Conservation (phyloP, 495 filamentous ascomycete genomes). For the Penicillium bialowiezense region DNA sequence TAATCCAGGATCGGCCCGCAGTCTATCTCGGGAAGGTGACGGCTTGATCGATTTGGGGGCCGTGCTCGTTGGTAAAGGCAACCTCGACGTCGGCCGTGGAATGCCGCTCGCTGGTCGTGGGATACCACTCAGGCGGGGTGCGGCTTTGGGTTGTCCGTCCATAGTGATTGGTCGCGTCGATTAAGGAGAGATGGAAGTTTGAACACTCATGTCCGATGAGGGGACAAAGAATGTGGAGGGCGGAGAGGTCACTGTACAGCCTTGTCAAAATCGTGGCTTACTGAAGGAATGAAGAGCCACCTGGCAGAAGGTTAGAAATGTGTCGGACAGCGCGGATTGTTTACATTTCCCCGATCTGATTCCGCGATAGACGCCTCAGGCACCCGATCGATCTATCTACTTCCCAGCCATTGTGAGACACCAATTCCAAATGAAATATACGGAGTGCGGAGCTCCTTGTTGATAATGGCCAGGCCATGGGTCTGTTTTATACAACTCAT, state of each 20-base stretch:
- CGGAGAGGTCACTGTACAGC: background rate
- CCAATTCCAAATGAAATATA: background rate
- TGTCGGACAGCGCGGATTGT: slow-evolving; percentile 14
- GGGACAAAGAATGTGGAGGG: slow-evolving; percentile 11
- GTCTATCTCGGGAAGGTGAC: slow-evolving; percentile 45
- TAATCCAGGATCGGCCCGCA: slow-evolving; percentile 41
- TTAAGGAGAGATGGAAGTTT: slow-evolving; percentile 1
- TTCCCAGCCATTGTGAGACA: too few relatives aligned
- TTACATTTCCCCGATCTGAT: slow-evolving; percentile 20
- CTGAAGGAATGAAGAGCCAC: too few relatives aligned
- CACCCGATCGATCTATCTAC: too few relatives aligned
- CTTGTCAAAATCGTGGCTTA: background rate
- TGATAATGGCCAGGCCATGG: too few relatives aligned
- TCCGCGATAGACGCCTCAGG: slow-evolving; percentile 24
- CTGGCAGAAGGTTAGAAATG: background rate
- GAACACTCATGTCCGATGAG: slow-evolving; percentile 1
- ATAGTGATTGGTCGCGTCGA: slow-evolving; percentile 19
- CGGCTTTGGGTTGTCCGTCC: slow-evolving; percentile 33
- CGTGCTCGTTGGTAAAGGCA: slow-evolving; percentile 41
- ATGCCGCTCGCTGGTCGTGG: slow-evolving; percentile 42
- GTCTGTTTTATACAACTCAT: too few relatives aligned
- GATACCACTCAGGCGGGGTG: slow-evolving; percentile 35
- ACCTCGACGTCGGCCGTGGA: slow-evolving; percentile 39
- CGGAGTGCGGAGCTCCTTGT: too few relatives aligned
- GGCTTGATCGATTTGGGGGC: slow-evolving; percentile 35